Percentiles rank a stretch among this genome's conserved stretches.
Conservation (phyloP, 148 eudicot species). For the Nepenthes gracilis region DNA sequence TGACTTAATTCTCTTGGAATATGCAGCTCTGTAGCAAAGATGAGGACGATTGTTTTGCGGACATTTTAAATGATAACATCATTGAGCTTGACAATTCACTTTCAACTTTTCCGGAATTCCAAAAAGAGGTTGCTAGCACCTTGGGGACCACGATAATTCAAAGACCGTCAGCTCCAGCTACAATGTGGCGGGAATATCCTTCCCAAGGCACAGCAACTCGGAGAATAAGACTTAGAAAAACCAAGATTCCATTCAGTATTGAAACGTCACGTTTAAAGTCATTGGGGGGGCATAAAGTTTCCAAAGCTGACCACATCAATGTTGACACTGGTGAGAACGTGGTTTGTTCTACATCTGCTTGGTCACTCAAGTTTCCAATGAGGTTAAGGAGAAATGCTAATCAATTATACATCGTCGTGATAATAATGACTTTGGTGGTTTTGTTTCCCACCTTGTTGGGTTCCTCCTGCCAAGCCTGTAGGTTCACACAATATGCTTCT, state of each 20-base stretch:
- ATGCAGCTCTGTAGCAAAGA: constrained; percentile 14
- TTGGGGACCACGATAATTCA: not conserved
- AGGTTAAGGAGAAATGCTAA: not conserved
- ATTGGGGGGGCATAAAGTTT: constrained; percentile 1
- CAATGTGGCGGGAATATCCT: constrained; percentile 6
- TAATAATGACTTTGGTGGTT: constrained; percentile 17
- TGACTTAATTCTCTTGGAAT: constrained; percentile 2
- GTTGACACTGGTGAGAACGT: not conserved
- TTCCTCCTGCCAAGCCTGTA: too few relatives aligned
- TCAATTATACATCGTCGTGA: constrained; percentile 7
- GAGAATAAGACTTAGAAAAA: constrained; percentile 35
- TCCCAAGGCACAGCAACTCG: constrained; percentile 60
- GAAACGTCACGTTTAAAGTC: not conserved
- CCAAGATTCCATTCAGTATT: not conserved
- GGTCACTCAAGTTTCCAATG: not conserved
- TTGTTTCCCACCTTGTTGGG: constrained; percentile 7
- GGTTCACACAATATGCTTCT: too few relatives aligned
- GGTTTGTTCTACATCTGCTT: not conserved
- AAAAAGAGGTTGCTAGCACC: not conserved
- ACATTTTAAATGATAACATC: constrained; percentile 78
- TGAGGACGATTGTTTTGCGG: constrained; percentile 72
- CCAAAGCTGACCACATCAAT: constrained; percentile 1
- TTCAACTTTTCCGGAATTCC: constrained; percentile 2
- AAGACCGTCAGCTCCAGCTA: constrained; percentile 6
- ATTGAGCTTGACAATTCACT: constrained; percentile 48